Base-by-base conservation (phyloP, 2,329 filamentous ascomycete species). In the Fusarium falciforme region DNA sequence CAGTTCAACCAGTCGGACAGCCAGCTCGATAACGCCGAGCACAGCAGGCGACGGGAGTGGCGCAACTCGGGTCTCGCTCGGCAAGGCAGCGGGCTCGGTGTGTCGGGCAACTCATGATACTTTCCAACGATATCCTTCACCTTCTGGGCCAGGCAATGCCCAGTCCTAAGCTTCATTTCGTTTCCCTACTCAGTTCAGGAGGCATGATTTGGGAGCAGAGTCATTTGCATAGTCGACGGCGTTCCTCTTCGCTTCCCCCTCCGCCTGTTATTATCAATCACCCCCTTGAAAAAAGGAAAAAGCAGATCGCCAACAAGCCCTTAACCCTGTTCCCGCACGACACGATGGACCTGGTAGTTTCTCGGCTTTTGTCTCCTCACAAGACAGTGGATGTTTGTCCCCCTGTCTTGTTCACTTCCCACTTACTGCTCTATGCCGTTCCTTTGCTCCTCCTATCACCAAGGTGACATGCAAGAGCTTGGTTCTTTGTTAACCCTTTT, bases 1-100 rank as follows among this genome's bases (percentile, higher is more conserved):
- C 84, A 87, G 36, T 85, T 85, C 65, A 86, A 87, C 71, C 83
- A 83, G 57, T 82, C 83, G 2, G 86, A 87, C 66, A 82, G 80
- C 66, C 83, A 83, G 59, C 76, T 83, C 27, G 82, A 84, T 69
- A 81, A 78, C 40, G 76, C 82, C 36, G 84, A 86, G 57, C 83
- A 84, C 55, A 83, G 79, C 55, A 86, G 86, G 69, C 86, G 86
- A 54, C 84, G 86, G 64, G 87, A 90, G 68, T 90, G 89, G 88
- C 86, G 89, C 36, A 89, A 89, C 77, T 90, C 89, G 20, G 87
- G 83, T 40, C 89, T 85, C 85, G 85, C 83, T 31, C 86, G 86
- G 57, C 88, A 86, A 68, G 87, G 84, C 71, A 84, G 86, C 25
- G 85, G 85, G 29, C 81, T 87, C 54, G 87, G 89, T 69, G 83